Evolutionary conservation across 148 eudicot species (phyloP).

Genomic region (Limonium bicolor): DNA sequence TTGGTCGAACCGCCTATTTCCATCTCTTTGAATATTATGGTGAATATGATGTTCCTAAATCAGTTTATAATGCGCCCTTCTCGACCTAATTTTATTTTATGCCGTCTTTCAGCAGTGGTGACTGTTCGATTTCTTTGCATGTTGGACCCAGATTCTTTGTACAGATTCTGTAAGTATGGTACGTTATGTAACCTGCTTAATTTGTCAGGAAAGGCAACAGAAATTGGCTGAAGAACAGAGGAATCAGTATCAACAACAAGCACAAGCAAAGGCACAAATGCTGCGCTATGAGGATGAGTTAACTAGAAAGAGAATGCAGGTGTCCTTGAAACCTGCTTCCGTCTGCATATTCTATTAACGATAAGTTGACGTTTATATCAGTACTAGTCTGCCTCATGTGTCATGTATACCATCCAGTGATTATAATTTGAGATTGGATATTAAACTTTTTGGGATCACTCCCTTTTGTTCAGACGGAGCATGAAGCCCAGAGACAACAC

Average conservation of each 20-base stretch:
- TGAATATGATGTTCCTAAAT: no score
- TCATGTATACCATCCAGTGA: no score
- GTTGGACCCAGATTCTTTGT: not conserved
- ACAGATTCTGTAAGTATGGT: not conserved
- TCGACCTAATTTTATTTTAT: no score
- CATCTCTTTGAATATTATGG: no score
- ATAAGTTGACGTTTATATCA: no score
- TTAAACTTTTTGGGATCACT: no score
- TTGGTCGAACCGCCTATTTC: no score
- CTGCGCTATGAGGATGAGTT: slow-evolving; percentile 84
- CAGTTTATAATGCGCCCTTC: no score
- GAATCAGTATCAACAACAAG: slow-evolving; percentile 60
- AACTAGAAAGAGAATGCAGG: slow-evolving; percentile 95
- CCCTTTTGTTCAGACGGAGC: slow-evolving; percentile 58
- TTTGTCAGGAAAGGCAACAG: slow-evolving; percentile 64
- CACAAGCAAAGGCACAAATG: slow-evolving; percentile 81
- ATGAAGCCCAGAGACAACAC: slow-evolving; percentile 78
- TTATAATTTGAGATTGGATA: no score
- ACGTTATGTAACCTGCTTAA: slow-evolving; percentile 1
- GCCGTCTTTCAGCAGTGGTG: no score
- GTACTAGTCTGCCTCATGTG: not conserved
- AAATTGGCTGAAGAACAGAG: slow-evolving; percentile 87
- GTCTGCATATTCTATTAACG: not conserved
- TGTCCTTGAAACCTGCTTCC: no score
- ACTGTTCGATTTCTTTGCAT: not conserved